These are phyloP conservation scores for Hepatocystis sp. DNA, from an alignment of 169 alveolate species.

Conservation along the genomic window DNA sequence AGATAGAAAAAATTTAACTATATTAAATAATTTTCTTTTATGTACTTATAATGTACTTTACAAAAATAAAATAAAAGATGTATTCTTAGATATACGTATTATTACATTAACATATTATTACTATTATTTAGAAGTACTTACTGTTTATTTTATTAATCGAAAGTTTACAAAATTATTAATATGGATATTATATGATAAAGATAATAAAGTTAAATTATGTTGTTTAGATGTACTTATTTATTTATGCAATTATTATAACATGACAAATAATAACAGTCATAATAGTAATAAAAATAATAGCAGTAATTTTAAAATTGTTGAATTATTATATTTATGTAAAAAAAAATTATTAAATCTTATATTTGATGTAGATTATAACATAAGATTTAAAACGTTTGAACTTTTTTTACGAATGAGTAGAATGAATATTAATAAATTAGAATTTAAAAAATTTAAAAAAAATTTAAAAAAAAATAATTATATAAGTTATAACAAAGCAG, in stretches of 20 bases:
- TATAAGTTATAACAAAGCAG: neutral
- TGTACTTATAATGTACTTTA: slow-evolving; percentile 55
- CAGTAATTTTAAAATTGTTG: slow-evolving; percentile 69
- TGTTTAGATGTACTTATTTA: slow-evolving; percentile 31
- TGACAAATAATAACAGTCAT: slow-evolving; percentile 5
- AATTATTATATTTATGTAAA: slow-evolving; percentile 43
- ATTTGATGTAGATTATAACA: slow-evolving; percentile 60
- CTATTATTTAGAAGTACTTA: slow-evolving; percentile 20
- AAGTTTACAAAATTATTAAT: slow-evolving; percentile 59
- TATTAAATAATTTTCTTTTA: slow-evolving; percentile 54
- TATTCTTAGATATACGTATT: slow-evolving; percentile 51
- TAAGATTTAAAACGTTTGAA: slow-evolving; percentile 70
- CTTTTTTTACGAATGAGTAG: slow-evolving; percentile 65
- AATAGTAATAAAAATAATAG: too few species aligned
- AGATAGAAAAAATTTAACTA: slow-evolving; percentile 60
- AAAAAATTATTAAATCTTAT: slow-evolving; percentile 63
- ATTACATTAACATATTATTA: slow-evolving; percentile 45
- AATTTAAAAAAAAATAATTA: slow-evolving; percentile 1
- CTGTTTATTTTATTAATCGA: slow-evolving; percentile 48
- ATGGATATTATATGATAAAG: slow-evolving; percentile 74
- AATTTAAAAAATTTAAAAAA: slow-evolving; percentile 24
- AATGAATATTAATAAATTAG: slow-evolving; percentile 47
- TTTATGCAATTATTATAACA: slow-evolving; percentile 57
- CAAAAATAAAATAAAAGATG: slow-evolving; percentile 67
- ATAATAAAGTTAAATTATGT: slow-evolving; percentile 29